Conservation (phyloP, 257 asterid species). For the Datura wrightii region DNA sequence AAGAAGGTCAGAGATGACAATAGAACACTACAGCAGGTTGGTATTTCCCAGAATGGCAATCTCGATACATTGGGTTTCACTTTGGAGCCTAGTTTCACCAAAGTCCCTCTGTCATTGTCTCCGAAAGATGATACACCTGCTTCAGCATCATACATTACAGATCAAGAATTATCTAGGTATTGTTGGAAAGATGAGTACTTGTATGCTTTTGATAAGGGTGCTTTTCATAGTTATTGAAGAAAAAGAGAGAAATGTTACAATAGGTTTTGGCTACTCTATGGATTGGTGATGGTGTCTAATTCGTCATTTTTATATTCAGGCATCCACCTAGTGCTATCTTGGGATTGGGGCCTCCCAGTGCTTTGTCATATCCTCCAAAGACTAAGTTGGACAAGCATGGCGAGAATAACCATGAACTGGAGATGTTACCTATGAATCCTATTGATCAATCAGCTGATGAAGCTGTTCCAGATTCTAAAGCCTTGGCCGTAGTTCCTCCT, state of each 20-base stretch:
- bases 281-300: background rate
- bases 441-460: too few species aligned
- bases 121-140: conserved; percentile 39
- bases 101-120: conserved; percentile 40
- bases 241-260: background rate
- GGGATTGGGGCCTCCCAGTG: conserved; percentile 58
- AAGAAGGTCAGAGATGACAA: too few species aligned
- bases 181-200: background rate
- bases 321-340: conserved; percentile 51
- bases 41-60: too few species aligned
- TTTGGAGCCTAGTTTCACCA: conserved; percentile 24
- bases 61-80: too few species aligned
- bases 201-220: background rate
- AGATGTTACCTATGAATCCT: background rate
- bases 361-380: conserved; percentile 42
- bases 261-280: background rate
- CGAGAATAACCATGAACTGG: conserved; percentile 39
- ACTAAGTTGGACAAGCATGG: conserved; percentile 47
- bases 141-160: conserved; percentile 40
- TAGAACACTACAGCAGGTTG: too few species aligned
- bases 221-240: background rate
- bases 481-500: too few species aligned
- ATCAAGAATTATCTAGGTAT: conserved; percentile 48
- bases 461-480: too few species aligned
- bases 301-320: conserved; percentile 47